A percentile compares a stretch with the other conserved stretches of the same genome.
Evolutionary conservation across 1,284 basidiomycete genomes (phyloP).

Genomic region (Meira miltonrushii): DNA sequence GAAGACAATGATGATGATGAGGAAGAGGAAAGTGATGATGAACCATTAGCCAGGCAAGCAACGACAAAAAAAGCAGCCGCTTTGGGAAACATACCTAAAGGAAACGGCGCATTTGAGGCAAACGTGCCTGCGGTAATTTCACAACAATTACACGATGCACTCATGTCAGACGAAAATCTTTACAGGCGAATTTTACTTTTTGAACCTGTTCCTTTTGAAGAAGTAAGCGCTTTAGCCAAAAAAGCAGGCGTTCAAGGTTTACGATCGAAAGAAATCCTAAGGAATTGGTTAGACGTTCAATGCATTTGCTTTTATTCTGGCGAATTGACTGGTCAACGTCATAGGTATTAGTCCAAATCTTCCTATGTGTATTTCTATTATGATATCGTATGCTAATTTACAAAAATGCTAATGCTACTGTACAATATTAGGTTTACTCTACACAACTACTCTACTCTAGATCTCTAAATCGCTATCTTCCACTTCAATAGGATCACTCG

Average conservation of each 20-base stretch:
- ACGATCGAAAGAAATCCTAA: background rate
- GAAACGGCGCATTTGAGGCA: background rate
- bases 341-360: background rate
- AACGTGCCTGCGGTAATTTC: background rate
- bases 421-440: background rate
- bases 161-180: background rate
- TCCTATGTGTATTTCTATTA: background rate
- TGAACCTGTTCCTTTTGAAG: slow-evolving; percentile 8
- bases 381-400: background rate
- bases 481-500: too few species aligned
- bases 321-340: slow-evolving; percentile 6
- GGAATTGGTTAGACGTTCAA: slow-evolving; percentile 8
- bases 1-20: background rate
- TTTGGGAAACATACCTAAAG: background rate
- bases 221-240: slow-evolving; percentile 1
- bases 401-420: background rate
- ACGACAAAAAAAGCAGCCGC: background rate
- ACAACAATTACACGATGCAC: slow-evolving; percentile 7
- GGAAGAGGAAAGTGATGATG: slow-evolving; percentile 5
- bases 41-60: background rate
- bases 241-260: slow-evolving; percentile 3
- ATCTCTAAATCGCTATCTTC: too few species aligned
- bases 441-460: too few species aligned
- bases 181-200: slow-evolving; percentile 6
- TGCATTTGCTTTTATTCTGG: slow-evolving; percentile 5